Conservation (phyloP, 768 basidiomycete species). For the Podaxis sp. region DNA sequence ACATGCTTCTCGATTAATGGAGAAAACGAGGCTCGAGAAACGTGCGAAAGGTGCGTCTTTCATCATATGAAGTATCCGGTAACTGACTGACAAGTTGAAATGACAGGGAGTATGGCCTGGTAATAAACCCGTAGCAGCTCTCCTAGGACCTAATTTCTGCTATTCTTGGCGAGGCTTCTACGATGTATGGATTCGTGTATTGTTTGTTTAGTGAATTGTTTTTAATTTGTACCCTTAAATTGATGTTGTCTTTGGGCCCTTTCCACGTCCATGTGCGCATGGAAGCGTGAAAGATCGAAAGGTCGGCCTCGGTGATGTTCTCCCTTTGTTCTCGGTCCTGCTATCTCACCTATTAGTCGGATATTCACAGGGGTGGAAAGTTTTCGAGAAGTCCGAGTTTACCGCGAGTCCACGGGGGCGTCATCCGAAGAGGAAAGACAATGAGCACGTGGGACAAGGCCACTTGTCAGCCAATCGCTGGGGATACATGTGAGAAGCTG, state of each 20-base stretch:
- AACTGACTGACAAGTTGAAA: background rate
- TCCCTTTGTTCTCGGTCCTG: background rate
- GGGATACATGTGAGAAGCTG: background rate
- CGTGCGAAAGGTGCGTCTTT: conserved; percentile 38
- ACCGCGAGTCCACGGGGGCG: background rate
- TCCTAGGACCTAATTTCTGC: background rate
- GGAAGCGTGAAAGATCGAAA: background rate
- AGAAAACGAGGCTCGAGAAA: conserved; percentile 51
- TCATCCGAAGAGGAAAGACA: no score
- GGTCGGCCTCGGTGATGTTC: background rate
- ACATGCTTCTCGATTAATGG: conserved; percentile 60
- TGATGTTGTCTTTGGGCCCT: background rate
- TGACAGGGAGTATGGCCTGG: conserved; percentile 11
- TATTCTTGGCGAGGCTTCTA: background rate
- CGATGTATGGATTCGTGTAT: background rate
- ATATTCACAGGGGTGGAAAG: background rate
- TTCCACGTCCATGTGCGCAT: background rate
- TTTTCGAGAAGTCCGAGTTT: background rate
- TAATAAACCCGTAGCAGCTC: background rate
- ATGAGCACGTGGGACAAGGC: no score
- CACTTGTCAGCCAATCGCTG: background rate
- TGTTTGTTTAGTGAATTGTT: background rate
- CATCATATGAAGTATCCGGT: background rate
- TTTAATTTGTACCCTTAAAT: background rate
- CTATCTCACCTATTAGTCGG: background rate